These are phyloP conservation scores for Picochlorum sp. DNA, from an alignment of 139 green algal genomes.

Conservation along the genomic window DNA sequence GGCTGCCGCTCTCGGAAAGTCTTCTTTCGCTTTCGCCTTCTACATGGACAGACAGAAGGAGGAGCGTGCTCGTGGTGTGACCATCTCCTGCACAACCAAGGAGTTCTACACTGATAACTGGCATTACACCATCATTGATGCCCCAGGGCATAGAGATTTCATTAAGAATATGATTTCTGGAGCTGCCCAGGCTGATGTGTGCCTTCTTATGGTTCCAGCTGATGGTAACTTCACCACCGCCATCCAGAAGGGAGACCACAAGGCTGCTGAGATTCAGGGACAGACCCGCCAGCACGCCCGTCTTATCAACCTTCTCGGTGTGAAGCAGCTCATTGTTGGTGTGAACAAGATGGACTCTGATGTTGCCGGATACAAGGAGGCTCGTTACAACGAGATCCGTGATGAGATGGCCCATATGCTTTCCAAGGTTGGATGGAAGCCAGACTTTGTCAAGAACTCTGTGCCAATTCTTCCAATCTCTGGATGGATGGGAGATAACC, in stretches of 20 bases:
- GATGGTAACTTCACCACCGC: slow-evolving; percentile 92
- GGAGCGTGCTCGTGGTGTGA: slow-evolving; percentile 89
- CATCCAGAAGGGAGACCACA: slow-evolving; percentile 97
- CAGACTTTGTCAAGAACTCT: slow-evolving; percentile 72
- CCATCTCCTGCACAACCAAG: slow-evolving; percentile 96
- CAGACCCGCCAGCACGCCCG: slow-evolving; percentile 98
- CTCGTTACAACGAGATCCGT: slow-evolving; percentile 94
- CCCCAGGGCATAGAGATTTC: slow-evolving; percentile 94
- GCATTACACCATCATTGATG: slow-evolving; percentile 98
- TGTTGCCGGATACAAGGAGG: slow-evolving; percentile 83
- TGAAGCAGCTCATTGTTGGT: slow-evolving; percentile 95
- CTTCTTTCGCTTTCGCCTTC: slow-evolving; percentile 68
- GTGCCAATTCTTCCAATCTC: slow-evolving; percentile 98
- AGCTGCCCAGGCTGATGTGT: slow-evolving; percentile 86
- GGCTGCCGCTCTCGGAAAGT: slow-evolving; percentile 61
- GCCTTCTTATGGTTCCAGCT: slow-evolving; percentile 78
- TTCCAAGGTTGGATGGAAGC: slow-evolving; percentile 66
- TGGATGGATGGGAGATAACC: slow-evolving; percentile 98
- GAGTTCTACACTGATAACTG: slow-evolving; percentile 99
- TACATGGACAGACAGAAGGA: slow-evolving; percentile 94
- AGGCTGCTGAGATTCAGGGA: slow-evolving; percentile 90
- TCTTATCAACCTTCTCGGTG: slow-evolving; percentile 94
- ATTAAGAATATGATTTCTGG: slow-evolving; percentile 99
- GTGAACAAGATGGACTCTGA: slow-evolving; percentile 98
- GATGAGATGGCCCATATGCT: slow-evolving; percentile 95